Base-by-base conservation (phyloP, 2,329 filamentous ascomycete genomes). In the Sarocladium oryzae region DNA sequence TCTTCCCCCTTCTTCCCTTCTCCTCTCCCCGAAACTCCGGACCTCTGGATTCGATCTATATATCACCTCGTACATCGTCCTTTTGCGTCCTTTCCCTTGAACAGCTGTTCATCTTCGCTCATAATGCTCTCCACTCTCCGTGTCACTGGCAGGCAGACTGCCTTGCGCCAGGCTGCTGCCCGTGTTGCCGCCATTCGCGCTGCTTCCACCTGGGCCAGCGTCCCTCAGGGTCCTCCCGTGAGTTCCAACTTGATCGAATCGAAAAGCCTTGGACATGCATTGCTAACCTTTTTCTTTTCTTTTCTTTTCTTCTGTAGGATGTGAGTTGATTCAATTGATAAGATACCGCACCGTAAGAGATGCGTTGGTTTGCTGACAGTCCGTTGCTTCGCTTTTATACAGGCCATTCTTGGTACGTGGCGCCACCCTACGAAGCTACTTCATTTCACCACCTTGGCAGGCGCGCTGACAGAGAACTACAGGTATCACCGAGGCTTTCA, bases 401-500 rank as follows among this genome's bases (percentile, higher is more conserved):
- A 88, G 85, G 87, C 87, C 65, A 91, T 89, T 75, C 78, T 90
- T 53, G 86, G 84, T 87, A 79, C 62, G 78, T 69, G 56, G 52
- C 49, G 55, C 54, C 54, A 43, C 50, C 49, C 56, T 56, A 51
- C 52, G 46, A 53, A 52, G 21, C 48, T 37, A 40, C 30, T 43
- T 40, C 50, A 38, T 54, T 53, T 61, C 66, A 62, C 61, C 66
- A 62, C 64, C 56, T 53, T n/a, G n/a, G n/a, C n/a, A n/a, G n/a
- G n/a, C n/a, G n/a, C n/a, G 21, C 2, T 37, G 51, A 40, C 49
- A 24, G 6, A 6, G 16, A 15, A n/a, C 23, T 48, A 50, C 58
- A 85, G 86, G 88, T 69, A 90, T 99, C 74, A 97, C 93, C 57
- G 93, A 99, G 77, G 93, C 93, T 55, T 99, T 93, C 87, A 99